Evolutionary conservation across 192 early-diverging fungal species (phyloP), one percentile per base, ranked within the genome.

Genomic region (Gonapodya prolifera): DNA sequence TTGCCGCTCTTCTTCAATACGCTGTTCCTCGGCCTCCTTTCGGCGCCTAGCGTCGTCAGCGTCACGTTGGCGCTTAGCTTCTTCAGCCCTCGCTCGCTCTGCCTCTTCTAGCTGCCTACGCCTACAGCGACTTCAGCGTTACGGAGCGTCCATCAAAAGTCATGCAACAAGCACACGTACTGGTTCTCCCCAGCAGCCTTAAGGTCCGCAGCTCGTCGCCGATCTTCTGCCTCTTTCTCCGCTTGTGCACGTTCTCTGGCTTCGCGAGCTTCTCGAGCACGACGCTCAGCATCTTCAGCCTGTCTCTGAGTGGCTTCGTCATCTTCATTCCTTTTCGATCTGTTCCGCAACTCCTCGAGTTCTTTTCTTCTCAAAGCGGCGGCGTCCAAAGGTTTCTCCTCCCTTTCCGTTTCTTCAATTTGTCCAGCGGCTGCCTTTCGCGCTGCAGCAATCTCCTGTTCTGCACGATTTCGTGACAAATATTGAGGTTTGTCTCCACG

Each of bases 321-420:
- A 2, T 32, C 8, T 8, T 73, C 71, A 30, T 73, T 23, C 45
- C 45, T 61, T 23, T 61, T 61, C 23, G 45, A 16, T 16, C 75
- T 71, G 34, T 81, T 79, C 69, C 86, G 81, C 35, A 87, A 79
- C 1, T 81, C 82, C 70, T 85, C 86, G 0, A 87, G 81, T 77
- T 87, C 86, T 61, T 61, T 61, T 23, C 45, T 8, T 8, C 45
- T 8, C 45, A 61, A 61, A 23, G 45, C 45, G 45, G 45, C 45
- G 45, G 45, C 45, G 45, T 61, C 45, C 45, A 61, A 61, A 16
- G 45, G 45, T 23, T 61, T 61, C 0, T 80, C 78, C 71, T 82
- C 80, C 1, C 84, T 81, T 77, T 84, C 86, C n/a, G 83, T 78
- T 34, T 83, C 80, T 76, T 83, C 84, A 34, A 79, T 36, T 34